Percentiles rank a stretch among this genome's conserved stretches.
These are phyloP conservation scores for Flueggea neowawraea DNA, from an alignment of 441 rosid genomes.

Conservation along the genomic window DNA sequence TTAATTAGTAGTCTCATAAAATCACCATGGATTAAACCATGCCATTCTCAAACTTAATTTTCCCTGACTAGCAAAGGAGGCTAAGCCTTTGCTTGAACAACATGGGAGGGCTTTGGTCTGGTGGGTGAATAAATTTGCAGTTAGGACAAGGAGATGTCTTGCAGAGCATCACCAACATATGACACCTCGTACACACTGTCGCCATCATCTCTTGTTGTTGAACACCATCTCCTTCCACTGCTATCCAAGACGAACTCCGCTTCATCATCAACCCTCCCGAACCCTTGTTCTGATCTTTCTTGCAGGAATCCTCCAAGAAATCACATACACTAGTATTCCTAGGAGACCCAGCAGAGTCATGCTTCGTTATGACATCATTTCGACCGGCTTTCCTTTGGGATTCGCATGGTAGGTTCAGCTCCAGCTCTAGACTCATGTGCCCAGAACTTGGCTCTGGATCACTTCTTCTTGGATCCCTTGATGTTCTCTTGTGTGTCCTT, in stretches of 20 bases:
- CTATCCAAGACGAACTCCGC: slow-evolving; percentile 14
- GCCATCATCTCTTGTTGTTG: slow-evolving; percentile 77
- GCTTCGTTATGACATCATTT: slow-evolving; percentile 14
- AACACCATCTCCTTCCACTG: slow-evolving; percentile 26
- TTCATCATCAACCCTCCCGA: slow-evolving; percentile 15
- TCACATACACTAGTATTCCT: too few relatives aligned
- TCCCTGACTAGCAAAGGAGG: slow-evolving; percentile 41
- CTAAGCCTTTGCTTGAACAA: slow-evolving; percentile 50
- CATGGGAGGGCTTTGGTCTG: slow-evolving; percentile 42
- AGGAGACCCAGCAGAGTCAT: slow-evolving; percentile 7
- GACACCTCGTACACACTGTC: slow-evolving; percentile 68
- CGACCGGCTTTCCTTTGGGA: slow-evolving; percentile 28
- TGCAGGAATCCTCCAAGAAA: too few relatives aligned
- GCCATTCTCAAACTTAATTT: neutral
- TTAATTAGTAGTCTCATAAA: too few relatives aligned
- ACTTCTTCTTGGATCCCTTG: slow-evolving; percentile 49
- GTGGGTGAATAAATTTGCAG: slow-evolving; percentile 88
- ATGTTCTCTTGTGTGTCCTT: slow-evolving; percentile 51
- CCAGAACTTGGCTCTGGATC: slow-evolving; percentile 22
- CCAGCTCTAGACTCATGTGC: slow-evolving; percentile 74
- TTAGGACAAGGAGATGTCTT: slow-evolving; percentile 82
- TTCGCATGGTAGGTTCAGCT: slow-evolving; percentile 66
- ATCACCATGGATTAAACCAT: neutral
- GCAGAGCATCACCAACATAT: slow-evolving; percentile 85
- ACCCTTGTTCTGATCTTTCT: slow-evolving; percentile 14